A percentile compares a stretch with the other conserved stretches of the same genome.
Conservation (phyloP, 2,329 filamentous ascomycete species). For the Penicillium hesseltinei region DNA sequence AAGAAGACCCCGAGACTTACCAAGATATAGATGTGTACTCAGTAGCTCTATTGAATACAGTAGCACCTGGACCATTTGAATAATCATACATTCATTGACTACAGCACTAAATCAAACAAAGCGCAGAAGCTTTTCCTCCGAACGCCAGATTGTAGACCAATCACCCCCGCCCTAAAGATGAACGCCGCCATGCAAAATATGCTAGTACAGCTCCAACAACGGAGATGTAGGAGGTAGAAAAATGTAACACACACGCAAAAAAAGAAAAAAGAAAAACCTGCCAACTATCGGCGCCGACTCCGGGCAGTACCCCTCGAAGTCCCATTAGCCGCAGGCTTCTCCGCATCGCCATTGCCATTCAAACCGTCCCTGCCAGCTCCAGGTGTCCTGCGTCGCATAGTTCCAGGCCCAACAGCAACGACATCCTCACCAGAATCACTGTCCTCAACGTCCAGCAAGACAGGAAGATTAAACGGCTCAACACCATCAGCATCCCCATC, state of each 20-base stretch:
- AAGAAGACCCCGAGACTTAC: not conserved
- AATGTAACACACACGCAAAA: not conserved
- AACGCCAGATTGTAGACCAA: not conserved
- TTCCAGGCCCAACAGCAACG: constrained; percentile 67
- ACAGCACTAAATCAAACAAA: not conserved
- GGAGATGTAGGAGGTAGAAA: not conserved
- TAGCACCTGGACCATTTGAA: not conserved
- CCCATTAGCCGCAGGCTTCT: constrained; percentile 30
- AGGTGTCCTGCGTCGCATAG: constrained; percentile 81
- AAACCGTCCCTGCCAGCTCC: constrained; percentile 66
- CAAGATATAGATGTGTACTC: not conserved
- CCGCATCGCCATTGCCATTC: constrained; percentile 30
- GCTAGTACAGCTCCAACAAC: not conserved
- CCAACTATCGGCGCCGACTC: constrained; percentile 32
- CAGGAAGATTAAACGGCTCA: constrained; percentile 81
- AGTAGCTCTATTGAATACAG: not conserved
- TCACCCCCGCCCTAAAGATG: not conserved
- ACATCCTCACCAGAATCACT: constrained; percentile 94
- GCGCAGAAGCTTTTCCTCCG: not conserved
- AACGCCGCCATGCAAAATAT: constrained; percentile 2
- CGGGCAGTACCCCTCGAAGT: constrained; percentile 21
- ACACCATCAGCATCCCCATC: constrained; percentile 55
- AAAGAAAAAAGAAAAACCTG: not conserved
- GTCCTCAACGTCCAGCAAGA: constrained; percentile 87
- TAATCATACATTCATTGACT: not conserved